Conservation (phyloP, 1,284 basidiomycete genomes). For the Sanguinoderma infundibulare region DNA sequence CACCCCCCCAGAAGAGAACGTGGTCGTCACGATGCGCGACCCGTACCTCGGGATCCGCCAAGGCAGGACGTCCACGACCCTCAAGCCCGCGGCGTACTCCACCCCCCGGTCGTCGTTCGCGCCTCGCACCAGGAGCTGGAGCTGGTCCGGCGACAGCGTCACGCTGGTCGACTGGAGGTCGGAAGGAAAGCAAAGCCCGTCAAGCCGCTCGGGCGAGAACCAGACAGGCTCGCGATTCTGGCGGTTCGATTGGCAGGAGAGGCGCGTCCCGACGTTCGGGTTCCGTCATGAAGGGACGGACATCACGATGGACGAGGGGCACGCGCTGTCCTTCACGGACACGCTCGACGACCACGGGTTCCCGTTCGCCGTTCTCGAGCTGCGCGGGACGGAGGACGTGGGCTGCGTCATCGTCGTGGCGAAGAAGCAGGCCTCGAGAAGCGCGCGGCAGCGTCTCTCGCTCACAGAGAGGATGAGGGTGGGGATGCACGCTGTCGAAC, state of each 20-base stretch:
- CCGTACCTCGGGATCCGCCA: neutral
- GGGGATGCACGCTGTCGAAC: slow-evolving; percentile 12
- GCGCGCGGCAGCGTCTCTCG: slow-evolving; percentile 15
- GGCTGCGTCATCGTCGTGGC: slow-evolving; percentile 18
- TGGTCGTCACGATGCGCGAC: slow-evolving; percentile 20
- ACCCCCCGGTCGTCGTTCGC: neutral
- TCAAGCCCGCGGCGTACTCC: slow-evolving; percentile 5
- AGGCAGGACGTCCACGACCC: neutral
- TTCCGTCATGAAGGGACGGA: slow-evolving; percentile 24
- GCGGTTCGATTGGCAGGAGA: slow-evolving; percentile 23
- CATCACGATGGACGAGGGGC: slow-evolving; percentile 16
- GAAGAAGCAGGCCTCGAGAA: slow-evolving; percentile 14
- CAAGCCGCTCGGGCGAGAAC: neutral
- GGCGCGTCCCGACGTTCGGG: slow-evolving; percentile 18
- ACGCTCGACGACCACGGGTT: slow-evolving; percentile 18
- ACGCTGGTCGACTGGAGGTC: neutral
- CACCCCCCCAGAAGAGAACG: neutral
- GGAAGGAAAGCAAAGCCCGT: too few species aligned
- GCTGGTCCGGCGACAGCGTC: neutral
- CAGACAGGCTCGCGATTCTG: slow-evolving; percentile 7
- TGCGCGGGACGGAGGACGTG: slow-evolving; percentile 8
- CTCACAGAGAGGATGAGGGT: slow-evolving; percentile 15
- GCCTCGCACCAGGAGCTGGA: neutral
- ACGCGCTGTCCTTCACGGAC: slow-evolving; percentile 21
- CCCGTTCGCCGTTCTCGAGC: slow-evolving; percentile 22